These are phyloP conservation scores for Lentinula sp. DNA, from an alignment of 768 basidiomycete genomes.

Conservation along the genomic window DNA sequence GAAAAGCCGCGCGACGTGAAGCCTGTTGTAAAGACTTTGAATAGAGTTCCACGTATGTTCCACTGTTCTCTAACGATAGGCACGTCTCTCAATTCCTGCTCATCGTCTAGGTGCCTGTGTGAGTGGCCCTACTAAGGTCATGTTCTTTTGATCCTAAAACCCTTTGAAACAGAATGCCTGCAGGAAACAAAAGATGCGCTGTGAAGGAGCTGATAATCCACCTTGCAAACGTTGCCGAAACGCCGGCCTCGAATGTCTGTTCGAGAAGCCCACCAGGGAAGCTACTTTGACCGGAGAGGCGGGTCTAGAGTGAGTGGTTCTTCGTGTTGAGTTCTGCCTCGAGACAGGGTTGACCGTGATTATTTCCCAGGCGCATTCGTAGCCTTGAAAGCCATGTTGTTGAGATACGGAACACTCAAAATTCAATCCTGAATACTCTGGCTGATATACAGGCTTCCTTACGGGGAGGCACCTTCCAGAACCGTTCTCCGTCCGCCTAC, in stretches of 20 bases:
- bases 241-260: constrained; percentile 85
- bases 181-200: constrained; percentile 95
- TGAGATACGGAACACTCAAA: constrained; percentile 70
- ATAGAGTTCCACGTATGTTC: constrained; percentile 79
- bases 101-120: constrained; percentile 69
- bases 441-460: constrained; percentile 76
- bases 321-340: not conserved
- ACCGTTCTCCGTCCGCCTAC: constrained; percentile 62
- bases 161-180: constrained; percentile 72
- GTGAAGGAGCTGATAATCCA: constrained; percentile 93
- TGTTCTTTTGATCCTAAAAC: constrained; percentile 2
- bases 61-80: constrained; percentile 5
- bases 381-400: constrained; percentile 83
- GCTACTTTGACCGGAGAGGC: constrained; percentile 86
- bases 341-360: not conserved
- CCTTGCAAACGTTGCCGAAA: constrained; percentile 94
- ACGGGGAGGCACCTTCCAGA: constrained; percentile 44
- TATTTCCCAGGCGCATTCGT: constrained; percentile 70
- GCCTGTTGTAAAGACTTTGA: constrained; percentile 71
- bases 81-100: constrained; percentile 12
- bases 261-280: constrained; percentile 89
- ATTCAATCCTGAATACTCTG: constrained; percentile 72
- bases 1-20: constrained; percentile 62
- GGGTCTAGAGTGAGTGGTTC: constrained; percentile 68
- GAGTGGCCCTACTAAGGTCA: constrained; percentile 19